These are phyloP conservation scores for Beauveria bassiana DNA, from an alignment of 2,329 filamentous ascomycete species.

Conservation along the genomic window DNA sequence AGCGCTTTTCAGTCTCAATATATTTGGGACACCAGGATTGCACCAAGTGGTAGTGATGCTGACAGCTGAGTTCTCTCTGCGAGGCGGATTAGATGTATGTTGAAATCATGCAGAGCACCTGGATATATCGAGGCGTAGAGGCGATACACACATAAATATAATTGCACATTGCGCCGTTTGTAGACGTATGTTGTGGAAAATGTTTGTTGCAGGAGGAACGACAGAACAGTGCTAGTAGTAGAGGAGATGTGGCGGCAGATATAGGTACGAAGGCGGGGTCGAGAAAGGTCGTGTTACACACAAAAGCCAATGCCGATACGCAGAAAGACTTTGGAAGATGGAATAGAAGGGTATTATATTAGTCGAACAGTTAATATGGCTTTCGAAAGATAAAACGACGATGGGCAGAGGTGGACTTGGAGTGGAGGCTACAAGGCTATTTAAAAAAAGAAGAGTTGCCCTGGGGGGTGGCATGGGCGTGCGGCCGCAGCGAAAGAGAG, in stretches of 20 bases:
- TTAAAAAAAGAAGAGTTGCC: constrained; percentile 1
- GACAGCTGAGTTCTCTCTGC: constrained; percentile 44
- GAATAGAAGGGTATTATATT: neutral
- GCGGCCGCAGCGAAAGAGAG: neutral
- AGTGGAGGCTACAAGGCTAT: constrained; percentile 7
- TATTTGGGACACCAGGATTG: constrained; percentile 39
- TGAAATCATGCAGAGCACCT: neutral
- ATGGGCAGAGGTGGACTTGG: neutral
- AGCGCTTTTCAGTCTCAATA: constrained; percentile 35
- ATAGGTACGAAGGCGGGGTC: neutral
- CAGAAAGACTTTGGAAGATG: neutral
- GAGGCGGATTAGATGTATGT: neutral
- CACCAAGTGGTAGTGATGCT: constrained; percentile 42
- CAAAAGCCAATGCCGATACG: neutral
- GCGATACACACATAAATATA: constrained; percentile 37
- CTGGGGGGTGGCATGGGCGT: neutral
- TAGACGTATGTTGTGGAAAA: neutral
- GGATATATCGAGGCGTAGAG: neutral
- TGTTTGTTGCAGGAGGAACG: neutral
- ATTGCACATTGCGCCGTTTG: constrained; percentile 36
- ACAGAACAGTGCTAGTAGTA: neutral
- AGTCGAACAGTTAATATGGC: neutral
- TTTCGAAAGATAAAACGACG: neutral
- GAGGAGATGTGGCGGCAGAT: neutral
- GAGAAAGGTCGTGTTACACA: neutral